Conservation (phyloP, 2,329 filamentous ascomycete species). For the Fusarium marasasianum region DNA sequence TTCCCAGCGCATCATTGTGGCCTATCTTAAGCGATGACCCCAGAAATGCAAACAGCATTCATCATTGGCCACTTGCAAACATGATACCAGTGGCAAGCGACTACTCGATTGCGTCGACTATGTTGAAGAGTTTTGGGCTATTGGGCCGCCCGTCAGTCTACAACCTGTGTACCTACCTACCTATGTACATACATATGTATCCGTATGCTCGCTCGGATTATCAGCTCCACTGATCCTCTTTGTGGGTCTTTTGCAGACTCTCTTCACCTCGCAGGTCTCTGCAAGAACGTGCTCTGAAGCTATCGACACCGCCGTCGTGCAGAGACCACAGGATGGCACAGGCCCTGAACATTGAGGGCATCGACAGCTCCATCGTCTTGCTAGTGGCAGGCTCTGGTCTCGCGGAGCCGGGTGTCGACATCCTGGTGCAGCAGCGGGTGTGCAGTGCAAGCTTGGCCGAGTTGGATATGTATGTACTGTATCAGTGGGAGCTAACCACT, state of each 20-base stretch:
- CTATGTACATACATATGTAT: not conserved
- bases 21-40: constrained; percentile 22
- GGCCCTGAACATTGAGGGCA: constrained; percentile 29
- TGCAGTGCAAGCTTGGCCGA: constrained; percentile 14
- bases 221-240: constrained; percentile 37
- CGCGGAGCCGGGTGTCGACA: constrained; percentile 44
- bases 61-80: constrained; percentile 14
- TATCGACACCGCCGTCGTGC: constrained; percentile 43
- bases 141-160: constrained; percentile 1
- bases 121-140: not conserved
- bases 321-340: constrained; percentile 36
- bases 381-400: constrained; percentile 37
- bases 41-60: constrained; percentile 21
- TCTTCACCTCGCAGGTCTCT: constrained; percentile 35
- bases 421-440: constrained; percentile 25
- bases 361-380: constrained; percentile 35
- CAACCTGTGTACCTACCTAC: not conserved
- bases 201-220: not conserved
- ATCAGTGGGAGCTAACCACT: constrained; percentile 35
- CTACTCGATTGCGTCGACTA: constrained; percentile 10
- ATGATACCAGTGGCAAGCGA: constrained; percentile 22
- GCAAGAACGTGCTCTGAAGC: constrained; percentile 40
- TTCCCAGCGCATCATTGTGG: not conserved
- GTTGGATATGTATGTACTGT: not conserved
- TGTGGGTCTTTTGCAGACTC: constrained; percentile 8